Evolutionary conservation across 495 filamentous ascomycete species (phyloP).

Genomic region (Penicillium dipodomyicola): DNA sequence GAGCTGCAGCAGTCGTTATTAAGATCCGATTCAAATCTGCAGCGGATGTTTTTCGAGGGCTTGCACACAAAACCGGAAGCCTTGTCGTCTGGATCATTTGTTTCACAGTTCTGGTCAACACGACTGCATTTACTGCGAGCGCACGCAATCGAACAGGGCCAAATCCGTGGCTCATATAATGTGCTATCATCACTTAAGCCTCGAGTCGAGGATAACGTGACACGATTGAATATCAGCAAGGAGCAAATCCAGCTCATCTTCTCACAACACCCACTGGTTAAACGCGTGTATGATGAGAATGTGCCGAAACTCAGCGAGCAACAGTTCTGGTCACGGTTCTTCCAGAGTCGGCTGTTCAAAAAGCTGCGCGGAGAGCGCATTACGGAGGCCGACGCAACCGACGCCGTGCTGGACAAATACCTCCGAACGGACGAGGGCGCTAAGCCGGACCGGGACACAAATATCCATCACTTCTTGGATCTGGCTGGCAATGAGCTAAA

Average conservation of each 20-base stretch:
- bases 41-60: conserved; percentile 78
- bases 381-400: conserved; percentile 66
- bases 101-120: conserved; percentile 89
- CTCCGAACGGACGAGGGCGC: conserved; percentile 61
- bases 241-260: conserved; percentile 95
- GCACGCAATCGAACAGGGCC: conserved; percentile 82
- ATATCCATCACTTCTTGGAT: conserved; percentile 86
- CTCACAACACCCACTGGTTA: conserved; percentile 86
- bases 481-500: conserved; percentile 92
- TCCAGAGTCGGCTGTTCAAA: conserved; percentile 83
- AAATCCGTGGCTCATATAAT: conserved; percentile 85
- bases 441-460: conserved; percentile 51
- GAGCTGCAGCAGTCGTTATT: conserved; percentile 83
- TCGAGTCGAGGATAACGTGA: conserved; percentile 68
- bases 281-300: conserved; percentile 87
- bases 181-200: conserved; percentile 89
- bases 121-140: conserved; percentile 80
- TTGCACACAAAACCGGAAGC: conserved; percentile 74
- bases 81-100: conserved; percentile 72
- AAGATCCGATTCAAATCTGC: conserved; percentile 67
- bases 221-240: conserved; percentile 78
- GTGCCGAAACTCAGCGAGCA: conserved; percentile 78
- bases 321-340: conserved; percentile 91
- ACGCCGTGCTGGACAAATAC: conserved; percentile 81
- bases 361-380: conserved; percentile 87